Evolutionary conservation across 2,329 filamentous ascomycete genomes (phyloP).

Genomic region (Nemania serpens): DNA sequence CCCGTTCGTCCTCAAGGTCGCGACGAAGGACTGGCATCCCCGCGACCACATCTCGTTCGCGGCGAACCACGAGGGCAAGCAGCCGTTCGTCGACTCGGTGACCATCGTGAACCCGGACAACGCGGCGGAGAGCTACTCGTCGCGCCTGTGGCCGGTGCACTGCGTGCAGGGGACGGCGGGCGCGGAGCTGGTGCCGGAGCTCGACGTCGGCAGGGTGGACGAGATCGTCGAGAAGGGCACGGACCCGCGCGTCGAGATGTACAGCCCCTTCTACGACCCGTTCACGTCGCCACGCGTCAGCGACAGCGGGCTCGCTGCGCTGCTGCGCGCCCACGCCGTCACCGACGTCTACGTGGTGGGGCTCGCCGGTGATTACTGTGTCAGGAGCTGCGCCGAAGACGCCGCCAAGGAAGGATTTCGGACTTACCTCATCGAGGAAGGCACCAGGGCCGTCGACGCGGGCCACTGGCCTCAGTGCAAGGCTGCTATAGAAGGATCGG

Average conservation of each 20-base stretch:
- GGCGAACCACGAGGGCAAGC: conserved; percentile 70
- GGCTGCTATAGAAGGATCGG: conserved; percentile 58
- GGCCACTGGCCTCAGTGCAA: conserved; percentile 60
- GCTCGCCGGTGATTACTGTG: conserved; percentile 87
- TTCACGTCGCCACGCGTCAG: conserved; percentile 65
- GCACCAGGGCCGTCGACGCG: conserved; percentile 72
- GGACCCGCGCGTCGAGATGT: conserved; percentile 82
- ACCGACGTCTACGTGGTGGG: conserved; percentile 87
- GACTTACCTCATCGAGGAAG: conserved; percentile 79
- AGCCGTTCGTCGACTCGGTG: conserved; percentile 68
- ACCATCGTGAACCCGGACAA: conserved; percentile 71
- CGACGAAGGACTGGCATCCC: conserved; percentile 94
- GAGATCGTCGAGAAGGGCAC: conserved; percentile 77
- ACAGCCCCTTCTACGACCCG: conserved; percentile 85
- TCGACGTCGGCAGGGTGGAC: conserved; percentile 66
- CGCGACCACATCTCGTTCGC: conserved; percentile 85
- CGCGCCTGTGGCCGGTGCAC: conserved; percentile 86
- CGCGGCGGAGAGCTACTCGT: conserved; percentile 64
- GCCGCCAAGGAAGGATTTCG: conserved; percentile 75
- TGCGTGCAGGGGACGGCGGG: conserved; percentile 79
- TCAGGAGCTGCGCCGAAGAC: conserved; percentile 80
- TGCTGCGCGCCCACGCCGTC: conserved; percentile 61
- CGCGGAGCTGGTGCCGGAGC: conserved; percentile 72
- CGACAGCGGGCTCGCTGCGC: conserved; percentile 65
- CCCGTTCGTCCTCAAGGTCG: conserved; percentile 74